A percentile compares a stretch with the other conserved stretches of the same genome.
Evolutionary conservation across 164 flowering plant genomes (phyloP).

Genomic region (Taxillus chinensis): DNA sequence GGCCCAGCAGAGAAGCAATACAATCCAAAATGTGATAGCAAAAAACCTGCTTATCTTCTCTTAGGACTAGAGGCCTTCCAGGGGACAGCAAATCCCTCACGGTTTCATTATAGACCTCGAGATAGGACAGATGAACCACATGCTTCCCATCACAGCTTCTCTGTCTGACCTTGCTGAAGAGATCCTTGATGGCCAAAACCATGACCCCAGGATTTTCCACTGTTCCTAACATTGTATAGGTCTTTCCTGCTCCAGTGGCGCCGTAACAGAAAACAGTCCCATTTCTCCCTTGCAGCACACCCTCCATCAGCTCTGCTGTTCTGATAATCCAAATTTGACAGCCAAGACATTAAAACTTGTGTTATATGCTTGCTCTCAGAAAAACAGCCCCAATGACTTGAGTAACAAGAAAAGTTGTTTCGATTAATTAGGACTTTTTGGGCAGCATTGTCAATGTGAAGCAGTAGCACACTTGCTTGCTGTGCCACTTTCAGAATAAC

Average conservation of each 20-base stretch:
- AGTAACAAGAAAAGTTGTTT: no score
- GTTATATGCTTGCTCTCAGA: no score
- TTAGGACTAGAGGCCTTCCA: conserved; percentile 83
- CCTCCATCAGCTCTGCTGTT: conserved; percentile 82
- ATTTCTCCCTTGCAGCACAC: conserved; percentile 79
- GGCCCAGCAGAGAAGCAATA: not conserved
- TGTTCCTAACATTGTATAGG: conserved; percentile 92
- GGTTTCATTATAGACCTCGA: conserved; percentile 91
- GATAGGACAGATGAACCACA: conserved; percentile 85
- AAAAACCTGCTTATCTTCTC: conserved; percentile 85
- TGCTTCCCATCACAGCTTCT: conserved; percentile 85
- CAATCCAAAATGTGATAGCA: no score
- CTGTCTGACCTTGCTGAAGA: conserved; percentile 68
- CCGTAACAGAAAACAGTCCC: conserved; percentile 97
- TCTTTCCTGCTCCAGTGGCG: conserved; percentile 96
- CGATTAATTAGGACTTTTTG: no score
- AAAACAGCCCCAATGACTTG: no score
- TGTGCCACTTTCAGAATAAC: no score
- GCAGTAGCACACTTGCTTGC: no score
- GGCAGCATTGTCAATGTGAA: no score
- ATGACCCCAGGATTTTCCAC: conserved; percentile 86
- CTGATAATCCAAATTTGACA: conserved; percentile 30
- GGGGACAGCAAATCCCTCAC: conserved; percentile 87
- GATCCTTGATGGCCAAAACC: conserved; percentile 93
- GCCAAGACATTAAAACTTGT: no score